Percentiles rank a stretch among this genome's conserved stretches.
These are phyloP conservation scores for Ascobolus immersus DNA, from an alignment of 495 filamentous ascomycete species.

Conservation along the genomic window DNA sequence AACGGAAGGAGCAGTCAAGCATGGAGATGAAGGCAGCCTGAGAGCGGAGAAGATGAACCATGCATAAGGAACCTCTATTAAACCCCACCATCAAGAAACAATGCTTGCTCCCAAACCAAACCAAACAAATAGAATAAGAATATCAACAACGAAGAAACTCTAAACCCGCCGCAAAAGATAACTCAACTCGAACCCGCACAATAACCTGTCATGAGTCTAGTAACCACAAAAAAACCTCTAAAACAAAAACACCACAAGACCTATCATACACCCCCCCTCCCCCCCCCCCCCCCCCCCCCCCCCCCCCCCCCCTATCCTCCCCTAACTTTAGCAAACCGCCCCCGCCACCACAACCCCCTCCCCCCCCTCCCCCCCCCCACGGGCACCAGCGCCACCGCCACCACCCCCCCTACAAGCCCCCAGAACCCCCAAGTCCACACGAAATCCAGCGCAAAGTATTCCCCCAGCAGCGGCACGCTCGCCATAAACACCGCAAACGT, in stretches of 20 bases:
- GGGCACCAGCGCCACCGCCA: constrained; percentile 56
- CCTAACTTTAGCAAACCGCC: constrained; percentile 77
- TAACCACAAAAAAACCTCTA: neutral
- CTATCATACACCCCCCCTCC: neutral
- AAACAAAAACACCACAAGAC: neutral
- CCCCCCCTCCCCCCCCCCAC: constrained; percentile 66
- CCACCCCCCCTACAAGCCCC: constrained; percentile 65
- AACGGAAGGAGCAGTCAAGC: too few relatives aligned
- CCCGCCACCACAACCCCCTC: constrained; percentile 58
- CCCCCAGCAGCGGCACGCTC: constrained; percentile 62
- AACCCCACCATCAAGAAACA: too few relatives aligned
- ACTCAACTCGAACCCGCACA: too few relatives aligned
- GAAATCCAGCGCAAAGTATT: constrained; percentile 72
- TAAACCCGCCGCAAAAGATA: too few relatives aligned
- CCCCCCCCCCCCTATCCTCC: neutral
- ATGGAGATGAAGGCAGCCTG: too few relatives aligned
- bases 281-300: neutral
- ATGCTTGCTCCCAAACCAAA: too few relatives aligned
- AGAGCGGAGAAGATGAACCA: too few relatives aligned
- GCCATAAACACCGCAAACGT: constrained; percentile 58
- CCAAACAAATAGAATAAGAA: too few relatives aligned
- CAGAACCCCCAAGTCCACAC: constrained; percentile 56
- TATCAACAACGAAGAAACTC: too few relatives aligned
- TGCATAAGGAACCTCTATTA: too few relatives aligned
- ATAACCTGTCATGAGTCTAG: too few relatives aligned